Conservation (phyloP, 1,284 basidiomycete species). For the Microbotryum intermedium region DNA sequence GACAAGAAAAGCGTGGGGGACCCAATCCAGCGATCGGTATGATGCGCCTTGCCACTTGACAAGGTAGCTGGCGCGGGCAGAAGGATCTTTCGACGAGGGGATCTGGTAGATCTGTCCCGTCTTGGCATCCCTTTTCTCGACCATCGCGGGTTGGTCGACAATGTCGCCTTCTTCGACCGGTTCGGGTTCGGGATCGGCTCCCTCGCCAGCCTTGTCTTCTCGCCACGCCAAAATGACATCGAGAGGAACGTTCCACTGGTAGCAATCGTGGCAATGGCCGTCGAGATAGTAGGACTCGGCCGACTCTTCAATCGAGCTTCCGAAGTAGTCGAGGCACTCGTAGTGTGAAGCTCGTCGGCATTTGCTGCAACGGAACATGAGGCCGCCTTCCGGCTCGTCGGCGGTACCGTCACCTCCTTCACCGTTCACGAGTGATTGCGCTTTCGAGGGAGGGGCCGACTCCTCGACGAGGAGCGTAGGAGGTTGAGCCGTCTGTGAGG, state of each 20-base stretch:
- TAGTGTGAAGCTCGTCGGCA: slow-evolving; percentile 32
- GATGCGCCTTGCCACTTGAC: slow-evolving; percentile 21
- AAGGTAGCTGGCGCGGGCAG: slow-evolving; percentile 46
- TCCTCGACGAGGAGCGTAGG: no score
- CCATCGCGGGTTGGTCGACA: slow-evolving; percentile 27
- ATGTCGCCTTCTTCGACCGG: slow-evolving; percentile 15
- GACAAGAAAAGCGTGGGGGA: slow-evolving; percentile 79
- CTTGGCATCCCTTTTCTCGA: slow-evolving; percentile 51
- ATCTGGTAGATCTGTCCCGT: slow-evolving; percentile 41
- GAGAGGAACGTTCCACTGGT: slow-evolving; percentile 59
- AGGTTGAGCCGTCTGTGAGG: not conserved
- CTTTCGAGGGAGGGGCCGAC: no score
- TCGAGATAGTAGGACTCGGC: slow-evolving; percentile 34
- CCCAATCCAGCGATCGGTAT: slow-evolving; percentile 52
- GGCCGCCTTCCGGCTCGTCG: not conserved
- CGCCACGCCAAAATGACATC: slow-evolving; percentile 84
- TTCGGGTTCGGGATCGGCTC: slow-evolving; percentile 1
- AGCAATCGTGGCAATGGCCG: slow-evolving; percentile 75
- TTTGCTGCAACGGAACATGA: slow-evolving; percentile 24
- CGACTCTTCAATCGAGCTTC: slow-evolving; percentile 1
- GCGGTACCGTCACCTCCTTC: not conserved
- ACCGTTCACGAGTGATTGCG: no score
- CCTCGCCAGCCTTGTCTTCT: slow-evolving; percentile 7
- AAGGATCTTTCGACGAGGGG: slow-evolving; percentile 60
- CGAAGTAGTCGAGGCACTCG: slow-evolving; percentile 23